These are phyloP conservation scores for Santalum album DNA, from an alignment of 164 flowering plant genomes.

Conservation along the genomic window DNA sequence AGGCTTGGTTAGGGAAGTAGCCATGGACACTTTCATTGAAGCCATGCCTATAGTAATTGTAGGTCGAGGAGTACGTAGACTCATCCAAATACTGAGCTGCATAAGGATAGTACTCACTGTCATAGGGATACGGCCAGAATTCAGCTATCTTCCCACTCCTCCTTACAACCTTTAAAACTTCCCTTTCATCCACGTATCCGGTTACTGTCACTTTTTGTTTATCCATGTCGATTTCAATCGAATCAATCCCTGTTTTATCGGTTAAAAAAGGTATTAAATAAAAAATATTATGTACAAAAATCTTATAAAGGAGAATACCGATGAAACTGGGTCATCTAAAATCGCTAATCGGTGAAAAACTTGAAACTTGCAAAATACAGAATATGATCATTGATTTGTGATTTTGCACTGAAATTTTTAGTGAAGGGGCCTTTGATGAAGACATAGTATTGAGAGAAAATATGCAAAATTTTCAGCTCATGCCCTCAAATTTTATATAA, in stretches of 20 bases:
- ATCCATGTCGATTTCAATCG: slow-evolving; percentile 62
- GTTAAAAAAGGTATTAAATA: too few species aligned
- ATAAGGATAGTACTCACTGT: slow-evolving; percentile 55
- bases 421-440: too few species aligned
- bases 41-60: slow-evolving; percentile 66
- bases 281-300: too few species aligned
- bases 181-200: slow-evolving; percentile 53
- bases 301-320: neutral
- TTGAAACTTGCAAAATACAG: too few species aligned
- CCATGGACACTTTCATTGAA: slow-evolving; percentile 49
- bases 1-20: slow-evolving; percentile 45
- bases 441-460: too few species aligned
- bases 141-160: slow-evolving; percentile 65
- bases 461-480: too few species aligned
- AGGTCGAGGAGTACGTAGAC: slow-evolving; percentile 38
- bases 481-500: too few species aligned
- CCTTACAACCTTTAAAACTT: slow-evolving; percentile 60
- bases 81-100: slow-evolving; percentile 58
- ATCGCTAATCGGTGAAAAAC: too few species aligned
- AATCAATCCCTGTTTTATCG: slow-evolving; percentile 49
- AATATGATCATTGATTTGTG: too few species aligned
- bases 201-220: slow-evolving; percentile 73
- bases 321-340: too few species aligned
- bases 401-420: too few species aligned
- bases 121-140: slow-evolving; percentile 76